Evolutionary conservation across 805 yeast genomes (phyloP).

Genomic region (Zygosaccharomyces bailii): DNA sequence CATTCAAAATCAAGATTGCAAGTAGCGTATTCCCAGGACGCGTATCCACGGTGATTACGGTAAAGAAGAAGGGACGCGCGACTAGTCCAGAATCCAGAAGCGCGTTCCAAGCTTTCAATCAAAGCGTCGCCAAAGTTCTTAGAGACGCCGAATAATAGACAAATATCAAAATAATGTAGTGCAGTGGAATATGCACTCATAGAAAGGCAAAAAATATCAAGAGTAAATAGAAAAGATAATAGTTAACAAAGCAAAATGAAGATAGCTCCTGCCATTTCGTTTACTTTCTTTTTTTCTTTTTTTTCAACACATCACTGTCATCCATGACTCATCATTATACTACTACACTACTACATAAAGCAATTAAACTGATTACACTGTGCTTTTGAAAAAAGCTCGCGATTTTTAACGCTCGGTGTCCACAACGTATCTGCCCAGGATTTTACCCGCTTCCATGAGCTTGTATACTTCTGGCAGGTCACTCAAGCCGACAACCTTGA

Average conservation of each 20-base stretch:
- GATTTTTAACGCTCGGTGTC: conserved; percentile 49
- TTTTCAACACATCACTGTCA: not conserved
- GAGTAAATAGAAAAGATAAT: too few relatives aligned
- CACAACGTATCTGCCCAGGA: conserved; percentile 79
- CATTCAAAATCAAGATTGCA: conserved; percentile 28
- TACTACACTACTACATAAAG: not conserved
- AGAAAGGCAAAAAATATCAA: too few relatives aligned
- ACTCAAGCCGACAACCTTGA: conserved; percentile 54
- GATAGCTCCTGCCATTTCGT: too few relatives aligned
- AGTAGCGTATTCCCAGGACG: conserved; percentile 8
- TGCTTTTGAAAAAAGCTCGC: not conserved
- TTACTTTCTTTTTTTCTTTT: not conserved
- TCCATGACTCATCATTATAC: not conserved
- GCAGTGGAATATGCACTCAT: too few relatives aligned
- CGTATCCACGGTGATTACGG: conserved; percentile 17
- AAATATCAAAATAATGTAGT: too few relatives aligned
- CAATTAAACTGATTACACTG: not conserved
- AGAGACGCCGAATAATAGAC: conserved; percentile 18
- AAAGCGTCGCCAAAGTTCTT: conserved; percentile 23
- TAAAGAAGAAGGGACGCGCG: conserved; percentile 24
- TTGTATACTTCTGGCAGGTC: conserved; percentile 52
- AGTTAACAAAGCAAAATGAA: too few relatives aligned
- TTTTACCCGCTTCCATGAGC: conserved; percentile 54
- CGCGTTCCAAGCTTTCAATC: conserved; percentile 26
- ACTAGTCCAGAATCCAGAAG: conserved; percentile 11